Base-by-base conservation (phyloP, 1,284 basidiomycete genomes). In the Rhodotorula sp. region DNA sequence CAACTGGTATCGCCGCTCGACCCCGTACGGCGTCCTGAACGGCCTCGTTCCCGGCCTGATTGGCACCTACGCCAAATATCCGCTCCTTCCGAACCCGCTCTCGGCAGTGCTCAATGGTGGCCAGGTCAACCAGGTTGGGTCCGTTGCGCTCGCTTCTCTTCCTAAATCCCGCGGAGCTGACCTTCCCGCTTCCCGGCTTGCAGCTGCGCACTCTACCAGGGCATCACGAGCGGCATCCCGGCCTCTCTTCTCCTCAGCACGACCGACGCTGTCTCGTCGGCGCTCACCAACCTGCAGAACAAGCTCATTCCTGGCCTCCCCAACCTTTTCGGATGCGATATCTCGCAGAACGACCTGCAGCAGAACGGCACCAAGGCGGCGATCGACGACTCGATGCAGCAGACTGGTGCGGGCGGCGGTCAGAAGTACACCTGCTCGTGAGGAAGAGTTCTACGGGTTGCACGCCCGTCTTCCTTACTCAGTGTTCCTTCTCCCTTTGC, bases 1-100 rank as follows among this genome's bases (percentile, higher is more conserved):
- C n/a, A 64, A 64, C 41, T 64, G 62, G 62, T 64, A 64, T 53
- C 62, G 62, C 22, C 51, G 62, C 41, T 4, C 53, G 21, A 64
- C 62, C 3, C 62, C 62, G 5, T 64, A 64, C 53, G 62, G 62
- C 25, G 41, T 56, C 53, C n/a, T 27, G n/a, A 54, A 63, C 39
- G 56, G 56, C 10, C 29, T 63, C n/a, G 37, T 63, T n/a, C 51
- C 62, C 39, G 54, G 41, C 39, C 53, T 54, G 17, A 29, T 39
- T 13, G 29, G 27, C 17, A 56, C 53, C 0, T 29, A 44, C 32
- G 62, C 62, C 22, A 17, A 53, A 12, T 32, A 41, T 32, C 39
- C 39, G 29, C 39, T 39, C 29, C 62, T 64, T 5, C 62, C 62
- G n/a, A 55, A 41, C 25, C 62, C 62, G 25, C 48, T 53, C 12